These are phyloP conservation scores for Mortierella sp. DNA, from an alignment of 371 early-diverging fungal species.

Conservation along the genomic window DNA sequence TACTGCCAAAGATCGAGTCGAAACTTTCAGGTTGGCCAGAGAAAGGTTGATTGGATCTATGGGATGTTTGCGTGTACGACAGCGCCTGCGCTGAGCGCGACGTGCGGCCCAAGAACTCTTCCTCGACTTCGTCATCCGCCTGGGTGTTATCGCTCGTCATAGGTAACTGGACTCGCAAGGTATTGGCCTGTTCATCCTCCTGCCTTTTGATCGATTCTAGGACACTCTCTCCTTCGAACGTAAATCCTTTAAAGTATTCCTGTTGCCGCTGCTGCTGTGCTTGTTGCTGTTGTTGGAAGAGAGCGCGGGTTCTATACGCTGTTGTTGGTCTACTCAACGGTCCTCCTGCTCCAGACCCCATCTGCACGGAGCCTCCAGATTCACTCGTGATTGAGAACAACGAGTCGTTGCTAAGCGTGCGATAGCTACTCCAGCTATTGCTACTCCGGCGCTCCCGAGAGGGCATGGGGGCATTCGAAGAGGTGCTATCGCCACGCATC, in stretches of 20 bases:
- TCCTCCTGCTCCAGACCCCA: conserved; percentile 5
- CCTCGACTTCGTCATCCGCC: not conserved
- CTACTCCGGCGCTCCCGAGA: conserved; percentile 19
- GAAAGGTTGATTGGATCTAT: conserved; percentile 21
- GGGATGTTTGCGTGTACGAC: too few species aligned
- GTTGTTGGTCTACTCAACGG: conserved; percentile 11
- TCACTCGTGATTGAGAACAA: conserved; percentile 29
- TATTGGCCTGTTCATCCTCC: conserved; percentile 38
- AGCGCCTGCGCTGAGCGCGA: too few species aligned
- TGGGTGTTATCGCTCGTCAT: conserved; percentile 1
- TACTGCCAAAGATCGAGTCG: conserved; percentile 53
- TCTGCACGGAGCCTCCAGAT: conserved; percentile 14
- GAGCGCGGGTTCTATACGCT: conserved; percentile 12
- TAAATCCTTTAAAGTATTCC: conserved; percentile 51
- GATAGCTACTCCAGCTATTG: conserved; percentile 46
- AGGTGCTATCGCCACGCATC: conserved; percentile 21
- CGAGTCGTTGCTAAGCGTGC: conserved; percentile 42
- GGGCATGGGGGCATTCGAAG: conserved; percentile 11
- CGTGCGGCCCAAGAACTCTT: not conserved
- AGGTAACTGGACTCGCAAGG: not conserved
- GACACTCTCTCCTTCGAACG: conserved; percentile 52
- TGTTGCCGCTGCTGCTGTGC: conserved; percentile 20
- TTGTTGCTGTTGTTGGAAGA: conserved; percentile 36
- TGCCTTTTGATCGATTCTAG: conserved; percentile 41
- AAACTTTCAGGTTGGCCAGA: conserved; percentile 37